Evolutionary conservation across 257 asterid genomes (phyloP), one percentile per base, ranked within the genome.

Genomic region (Thymus quinquecostatus): DNA sequence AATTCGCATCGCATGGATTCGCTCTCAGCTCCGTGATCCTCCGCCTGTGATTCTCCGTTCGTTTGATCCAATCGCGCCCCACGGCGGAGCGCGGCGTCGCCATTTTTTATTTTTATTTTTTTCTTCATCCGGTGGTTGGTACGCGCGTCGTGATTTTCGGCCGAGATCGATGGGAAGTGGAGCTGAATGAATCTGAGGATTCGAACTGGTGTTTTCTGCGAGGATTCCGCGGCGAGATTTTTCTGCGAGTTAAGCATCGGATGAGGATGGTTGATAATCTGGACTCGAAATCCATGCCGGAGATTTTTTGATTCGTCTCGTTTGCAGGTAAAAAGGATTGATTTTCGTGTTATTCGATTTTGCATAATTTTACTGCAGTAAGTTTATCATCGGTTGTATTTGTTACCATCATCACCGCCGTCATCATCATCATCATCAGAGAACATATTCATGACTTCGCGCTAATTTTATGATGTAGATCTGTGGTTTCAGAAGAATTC

Each of bases 21-120:
- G 21, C 47, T 56, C 47, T 56, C 36, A 30, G 34, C 10, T 77
- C 33, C 56, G 13, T 70, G 75, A 74, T 81, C 82, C 54, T 2
- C 4, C 73, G 63, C 68, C 75, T 68, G 2, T 67, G 49, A 70
- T 70, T 61, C 79, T 44, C 75, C 59, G 30, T 38, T 58, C 68
- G 27, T 74, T 21, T 74, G 64, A 78, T 74, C 82, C 73, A 77
- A 66, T 74, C 74, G 68, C 80, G 76, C 76, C 77, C 76, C 77
- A 47, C 77, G 80, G 33, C 72, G 64, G 73, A 60, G 36, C 72
- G 44, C 66, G 74, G 59, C 69, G 75, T 66, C 27, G 72, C 81
- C 64, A 72, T 76, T 73, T 60, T 76, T 69, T 60, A 21, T 21
- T 21, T 21, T 21, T 21, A 21, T 21, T 21, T 21, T 21, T 21